phyloP scores from a whole-genome alignment of 192 early-diverging fungal genomes.

The Irineochytrium annulatum region DNA sequence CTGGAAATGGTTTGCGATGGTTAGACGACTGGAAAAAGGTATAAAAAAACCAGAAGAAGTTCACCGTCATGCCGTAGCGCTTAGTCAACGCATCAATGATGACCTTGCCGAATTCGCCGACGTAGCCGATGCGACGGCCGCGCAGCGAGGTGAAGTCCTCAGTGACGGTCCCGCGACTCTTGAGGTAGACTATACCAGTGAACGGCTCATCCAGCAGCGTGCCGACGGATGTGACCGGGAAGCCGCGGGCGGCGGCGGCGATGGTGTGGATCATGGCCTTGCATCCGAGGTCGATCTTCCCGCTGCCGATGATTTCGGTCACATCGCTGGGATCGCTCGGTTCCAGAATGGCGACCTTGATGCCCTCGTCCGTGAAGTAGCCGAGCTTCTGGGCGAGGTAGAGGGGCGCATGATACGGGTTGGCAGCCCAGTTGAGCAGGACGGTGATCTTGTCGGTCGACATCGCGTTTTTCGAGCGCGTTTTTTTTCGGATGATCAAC shows the following conservation, averaged over 20 bases:
- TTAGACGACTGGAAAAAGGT: too few species aligned
- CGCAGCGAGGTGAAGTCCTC: constrained; percentile 48
- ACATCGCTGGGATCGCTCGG: constrained; percentile 62
- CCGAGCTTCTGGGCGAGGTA: constrained; percentile 61
- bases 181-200: constrained; percentile 60
- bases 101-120: constrained; percentile 64
- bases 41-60: too few species aligned
- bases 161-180: constrained; percentile 46
- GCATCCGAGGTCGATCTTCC: constrained; percentile 58
- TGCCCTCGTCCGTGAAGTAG: constrained; percentile 54
- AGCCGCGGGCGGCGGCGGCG: constrained; percentile 60
- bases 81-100: constrained; percentile 55
- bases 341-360: constrained; percentile 65
- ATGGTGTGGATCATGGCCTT: constrained; percentile 73
- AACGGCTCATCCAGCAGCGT: constrained; percentile 64
- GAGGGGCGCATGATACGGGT: constrained; percentile 60
- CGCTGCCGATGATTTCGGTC: constrained; percentile 55
- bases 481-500: too few species aligned
- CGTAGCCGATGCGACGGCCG: constrained; percentile 61
- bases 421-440: constrained; percentile 46
- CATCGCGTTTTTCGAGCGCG: too few species aligned
- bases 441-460: constrained; percentile 44
- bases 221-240: constrained; percentile 59
- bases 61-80: constrained; percentile 54
- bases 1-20: too few species aligned